Evolutionary conservation across 768 basidiomycete genomes (phyloP), one percentile per base, ranked within the genome.

Genomic region (Candolleomyces eurysporus): DNA sequence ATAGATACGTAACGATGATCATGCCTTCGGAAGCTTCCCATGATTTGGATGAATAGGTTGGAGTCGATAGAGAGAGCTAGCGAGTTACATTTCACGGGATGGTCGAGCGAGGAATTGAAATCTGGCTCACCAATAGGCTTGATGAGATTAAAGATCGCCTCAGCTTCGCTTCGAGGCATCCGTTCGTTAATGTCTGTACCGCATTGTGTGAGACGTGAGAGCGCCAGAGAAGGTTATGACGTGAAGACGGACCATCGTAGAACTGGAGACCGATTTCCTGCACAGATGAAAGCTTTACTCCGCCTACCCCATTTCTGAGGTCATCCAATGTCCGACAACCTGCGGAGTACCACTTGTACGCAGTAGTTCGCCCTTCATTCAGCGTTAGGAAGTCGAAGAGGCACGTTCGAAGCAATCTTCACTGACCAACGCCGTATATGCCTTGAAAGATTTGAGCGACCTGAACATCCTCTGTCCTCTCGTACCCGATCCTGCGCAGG

Each of bases 21-120:
- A 54, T 64, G 84, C 90, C 92, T 81, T 66, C 95, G 77, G 71
- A 89, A 98, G 64, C 92, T 94, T 1, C 95, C 96, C 95, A 96
- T 96, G 52, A 96, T 88, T 54, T 94, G 87, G 10, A 97, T 74
- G 67, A 84, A 86, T 26, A 96, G 69, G 57, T 84, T 82, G 5
- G 83, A 74, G 67, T 96, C 94, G 36, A 96, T 79, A 1, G 72
- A 74, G 9, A 90, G 78, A 2, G 92, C 94, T 93, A 63, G 5
- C 53, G 48, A 10, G 19, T 42, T 42, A 32, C 56, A 22, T 45
- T 26, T 26, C 42, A 53, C 13, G 42, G 39, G 60, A 50, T 48
- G 36, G 17, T n/a, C 13, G 56, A n/a, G 43, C 52, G 54, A 46
- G 50, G 46, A 39, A 11, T 21, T 31, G 49, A 21, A 48, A 36